These are phyloP conservation scores for Alternaria arborescens DNA, from an alignment of 2,329 filamentous ascomycete species.

Conservation along the genomic window DNA sequence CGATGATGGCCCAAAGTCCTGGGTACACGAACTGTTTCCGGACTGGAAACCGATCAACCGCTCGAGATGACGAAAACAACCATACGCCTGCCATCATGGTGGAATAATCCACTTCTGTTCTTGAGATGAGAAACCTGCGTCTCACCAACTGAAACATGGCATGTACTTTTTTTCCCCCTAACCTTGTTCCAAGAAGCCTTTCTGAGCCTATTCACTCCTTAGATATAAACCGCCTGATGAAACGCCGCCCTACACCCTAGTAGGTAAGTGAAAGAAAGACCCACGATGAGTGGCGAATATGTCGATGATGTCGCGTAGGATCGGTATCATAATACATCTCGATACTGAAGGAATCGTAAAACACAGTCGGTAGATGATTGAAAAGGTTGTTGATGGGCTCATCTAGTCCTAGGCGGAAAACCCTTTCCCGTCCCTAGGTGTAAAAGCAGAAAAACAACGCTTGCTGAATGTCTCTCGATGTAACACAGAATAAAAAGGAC, in stretches of 20 bases:
- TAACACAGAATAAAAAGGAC: not conserved
- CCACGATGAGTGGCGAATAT: conserved; percentile 1
- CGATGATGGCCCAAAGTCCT: not conserved
- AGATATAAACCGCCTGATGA: conserved; percentile 2
- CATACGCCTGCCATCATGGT: not conserved
- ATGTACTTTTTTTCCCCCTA: conserved; percentile 9
- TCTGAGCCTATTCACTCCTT: not conserved
- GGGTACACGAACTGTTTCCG: not conserved
- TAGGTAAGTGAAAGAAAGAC: conserved; percentile 6
- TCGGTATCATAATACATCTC: conserved; percentile 12
- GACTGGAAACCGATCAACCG: not conserved
- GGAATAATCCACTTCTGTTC: not conserved
- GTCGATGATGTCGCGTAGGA: conserved; percentile 4
- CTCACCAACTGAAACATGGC: not conserved
- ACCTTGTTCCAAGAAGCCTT: not conserved
- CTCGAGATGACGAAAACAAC: not conserved
- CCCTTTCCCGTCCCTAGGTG: conserved; percentile 1
- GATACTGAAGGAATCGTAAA: conserved; percentile 13
- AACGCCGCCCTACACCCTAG: conserved; percentile 6
- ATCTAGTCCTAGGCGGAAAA: not conserved
- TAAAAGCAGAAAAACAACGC: conserved; percentile 4
- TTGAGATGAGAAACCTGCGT: not conserved
- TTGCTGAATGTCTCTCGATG: conserved; percentile 1
- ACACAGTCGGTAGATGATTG: conserved; percentile 8
- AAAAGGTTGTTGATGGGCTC: conserved; percentile 2